phyloP scores from a whole-genome alignment of 2,329 filamentous ascomycete genomes.

The Coniochaeta sp. region DNA sequence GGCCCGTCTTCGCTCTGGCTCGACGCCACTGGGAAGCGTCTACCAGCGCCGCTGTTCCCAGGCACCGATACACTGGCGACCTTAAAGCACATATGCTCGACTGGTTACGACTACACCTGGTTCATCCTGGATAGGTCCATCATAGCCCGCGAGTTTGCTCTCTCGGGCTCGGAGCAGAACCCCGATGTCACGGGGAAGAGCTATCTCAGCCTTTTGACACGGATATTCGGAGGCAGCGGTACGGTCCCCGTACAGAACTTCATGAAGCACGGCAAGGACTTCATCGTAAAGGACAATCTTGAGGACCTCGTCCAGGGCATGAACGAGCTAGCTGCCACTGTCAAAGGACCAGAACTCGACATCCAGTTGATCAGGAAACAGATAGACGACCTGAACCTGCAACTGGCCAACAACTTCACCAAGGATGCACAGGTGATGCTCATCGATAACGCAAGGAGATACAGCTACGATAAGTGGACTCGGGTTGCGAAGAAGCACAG shows the following conservation, averaged over 20 bases:
- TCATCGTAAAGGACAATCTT: conserved; percentile 49
- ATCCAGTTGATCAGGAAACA: conserved; percentile 33
- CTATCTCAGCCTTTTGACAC: conserved; percentile 37
- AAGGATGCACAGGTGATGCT: conserved; percentile 58
- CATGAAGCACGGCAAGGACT: conserved; percentile 50
- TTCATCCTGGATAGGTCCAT: conserved; percentile 52
- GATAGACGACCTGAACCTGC: conserved; percentile 45
- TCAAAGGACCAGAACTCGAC: conserved; percentile 39
- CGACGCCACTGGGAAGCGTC: conserved; percentile 49
- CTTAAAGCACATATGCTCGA: conserved; percentile 50
- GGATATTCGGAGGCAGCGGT: conserved; percentile 44
- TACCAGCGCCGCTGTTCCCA: conserved; percentile 49
- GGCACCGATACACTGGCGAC: conserved; percentile 51
- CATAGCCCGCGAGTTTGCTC: conserved; percentile 52
- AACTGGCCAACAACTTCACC: conserved; percentile 47
- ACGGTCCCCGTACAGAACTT: conserved; percentile 50
- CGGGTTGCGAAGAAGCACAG: conserved; percentile 47
- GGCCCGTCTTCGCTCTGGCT: conserved; percentile 57
- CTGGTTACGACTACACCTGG: conserved; percentile 57
- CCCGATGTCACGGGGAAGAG: conserved; percentile 52
- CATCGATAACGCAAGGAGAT: conserved; percentile 46
- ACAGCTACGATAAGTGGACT: conserved; percentile 44
- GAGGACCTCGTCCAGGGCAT: conserved; percentile 48
- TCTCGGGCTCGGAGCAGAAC: conserved; percentile 58
- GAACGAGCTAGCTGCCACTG: conserved; percentile 44